Evolutionary conservation across 208 protist genomes (phyloP).

Genomic region (Acanthamoeba sp.): DNA sequence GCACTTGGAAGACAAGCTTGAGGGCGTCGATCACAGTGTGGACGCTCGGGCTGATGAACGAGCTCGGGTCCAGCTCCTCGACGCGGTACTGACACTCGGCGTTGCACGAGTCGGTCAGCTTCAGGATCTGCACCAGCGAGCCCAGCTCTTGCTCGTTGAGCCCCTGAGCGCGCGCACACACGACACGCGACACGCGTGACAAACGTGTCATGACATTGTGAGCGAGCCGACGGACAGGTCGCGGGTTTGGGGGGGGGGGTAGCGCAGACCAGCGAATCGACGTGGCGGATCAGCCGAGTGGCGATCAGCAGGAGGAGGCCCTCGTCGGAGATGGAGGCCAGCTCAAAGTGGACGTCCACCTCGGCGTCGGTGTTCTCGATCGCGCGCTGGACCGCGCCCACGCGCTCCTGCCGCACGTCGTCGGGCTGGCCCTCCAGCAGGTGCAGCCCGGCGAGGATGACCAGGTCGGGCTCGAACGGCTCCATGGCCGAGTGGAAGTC

Average conservation of each 20-base stretch:
- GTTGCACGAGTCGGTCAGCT: neutral
- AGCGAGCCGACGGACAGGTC: neutral
- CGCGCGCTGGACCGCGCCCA: neutral
- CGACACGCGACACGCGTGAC: neutral
- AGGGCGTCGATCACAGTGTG: slow-evolving; percentile 10
- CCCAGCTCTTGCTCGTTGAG: slow-evolving; percentile 71
- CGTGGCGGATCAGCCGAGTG: neutral
- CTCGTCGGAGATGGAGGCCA: slow-evolving; percentile 66
- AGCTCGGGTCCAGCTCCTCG: neutral
- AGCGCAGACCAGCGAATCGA: slow-evolving; percentile 27
- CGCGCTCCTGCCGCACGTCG: neutral
- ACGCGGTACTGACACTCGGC: neutral
- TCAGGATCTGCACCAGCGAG: neutral
- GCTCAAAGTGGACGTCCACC: slow-evolving; percentile 48
- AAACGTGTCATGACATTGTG: neutral
- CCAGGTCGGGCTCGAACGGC: slow-evolving; percentile 11
- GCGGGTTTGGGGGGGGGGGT: neutral
- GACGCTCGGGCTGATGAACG: slow-evolving; percentile 25
- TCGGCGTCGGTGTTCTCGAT: neutral
- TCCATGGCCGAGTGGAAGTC: slow-evolving; percentile 5
- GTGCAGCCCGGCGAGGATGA: slow-evolving; percentile 61
- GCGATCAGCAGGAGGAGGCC: neutral
- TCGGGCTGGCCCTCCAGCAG: slow-evolving; percentile 15
- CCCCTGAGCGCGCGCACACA: neutral
- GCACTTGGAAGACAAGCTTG: slow-evolving; percentile 66